Evolutionary conservation across 257 asterid species (phyloP), one percentile per base, ranked within the genome.

Genomic region (Voacanga thouarsii): DNA sequence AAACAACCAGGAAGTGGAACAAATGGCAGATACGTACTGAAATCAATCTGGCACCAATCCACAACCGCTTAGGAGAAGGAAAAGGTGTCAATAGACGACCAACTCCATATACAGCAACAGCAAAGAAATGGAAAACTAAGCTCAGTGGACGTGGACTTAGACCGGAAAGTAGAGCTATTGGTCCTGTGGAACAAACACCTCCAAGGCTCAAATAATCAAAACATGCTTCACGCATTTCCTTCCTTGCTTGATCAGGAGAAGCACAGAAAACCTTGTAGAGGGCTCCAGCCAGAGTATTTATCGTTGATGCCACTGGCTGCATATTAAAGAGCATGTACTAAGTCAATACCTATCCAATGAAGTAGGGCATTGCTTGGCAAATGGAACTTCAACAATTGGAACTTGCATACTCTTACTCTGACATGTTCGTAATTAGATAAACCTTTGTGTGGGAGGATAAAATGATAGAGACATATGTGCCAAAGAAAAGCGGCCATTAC

Each of bases 271-370:
- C 88, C 80, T 83, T 88, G 80, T 88, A 79, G 9, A 87, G 77
- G 24, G 89, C 90, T 28, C 85, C 89, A 7, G 90, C 92, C 80
- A 88, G 63, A 12, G 90, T 83, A 74, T 88, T 88, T 33, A 88
- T 83, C 0, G 90, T 88, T 37, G 90, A 88, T 19, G 92, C 90
- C 79, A 88, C 87, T 19, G 90, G 90, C 92, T 88, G 84, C 83
- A 66, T 37, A 78, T 47, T 8, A 14, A 61, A 53, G 49, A 78
- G 57, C 74, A 69, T n/a, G 33, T 49, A 66, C 30, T 24, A 59
- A 75, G 44, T 45, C 43, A 55, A 74, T 14, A 41, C 7, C 6
- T 24, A n/a, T 16, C 1, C 39, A 8, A 19, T 19, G 51, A 57
- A 26, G 50, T 30, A 12, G 24, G 33, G 19, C 45, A 70, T 70